These are phyloP conservation scores for Astraeus odoratus DNA, from an alignment of 768 basidiomycete species.

Conservation along the genomic window DNA sequence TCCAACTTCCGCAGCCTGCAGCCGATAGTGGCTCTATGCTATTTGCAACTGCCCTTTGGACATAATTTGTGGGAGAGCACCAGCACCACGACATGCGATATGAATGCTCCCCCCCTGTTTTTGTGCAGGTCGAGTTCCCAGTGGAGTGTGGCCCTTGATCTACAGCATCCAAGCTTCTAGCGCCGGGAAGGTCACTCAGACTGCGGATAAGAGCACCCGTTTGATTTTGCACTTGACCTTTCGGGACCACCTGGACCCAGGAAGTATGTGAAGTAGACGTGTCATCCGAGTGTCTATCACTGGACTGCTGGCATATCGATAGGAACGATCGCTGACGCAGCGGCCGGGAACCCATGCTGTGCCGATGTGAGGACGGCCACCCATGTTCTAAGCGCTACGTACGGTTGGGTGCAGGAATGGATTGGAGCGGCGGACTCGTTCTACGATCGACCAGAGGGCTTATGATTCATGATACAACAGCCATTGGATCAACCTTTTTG, in stretches of 20 bases:
- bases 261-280: not conserved
- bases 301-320: slow-evolving; percentile 17
- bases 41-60: not conserved
- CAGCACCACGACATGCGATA: too few relatives aligned
- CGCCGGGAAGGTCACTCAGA: too few relatives aligned
- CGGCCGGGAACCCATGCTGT: too few relatives aligned
- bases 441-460: slow-evolving; percentile 1
- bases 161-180: slow-evolving; percentile 4
- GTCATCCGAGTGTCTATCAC: not conserved
- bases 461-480: too few relatives aligned
- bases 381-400: too few relatives aligned
- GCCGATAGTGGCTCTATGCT: not conserved
- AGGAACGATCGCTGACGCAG: slow-evolving; percentile 7
- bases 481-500: slow-evolving; percentile 10
- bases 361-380: too few relatives aligned
- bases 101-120: not conserved
- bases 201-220: too few relatives aligned
- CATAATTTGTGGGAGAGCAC: too few relatives aligned
- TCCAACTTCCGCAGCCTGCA: not conserved
- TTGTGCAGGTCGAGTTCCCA: not conserved
- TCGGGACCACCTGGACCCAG: too few relatives aligned
- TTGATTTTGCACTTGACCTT: too few relatives aligned
- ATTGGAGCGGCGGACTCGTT: slow-evolving; percentile 6
- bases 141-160: slow-evolving; percentile 1
- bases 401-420: too few relatives aligned